A percentile compares a stretch with the other conserved stretches of the same genome.
phyloP scores from a whole-genome alignment of 208 protist genomes.

The Angomonas ambiguus region DNA sequence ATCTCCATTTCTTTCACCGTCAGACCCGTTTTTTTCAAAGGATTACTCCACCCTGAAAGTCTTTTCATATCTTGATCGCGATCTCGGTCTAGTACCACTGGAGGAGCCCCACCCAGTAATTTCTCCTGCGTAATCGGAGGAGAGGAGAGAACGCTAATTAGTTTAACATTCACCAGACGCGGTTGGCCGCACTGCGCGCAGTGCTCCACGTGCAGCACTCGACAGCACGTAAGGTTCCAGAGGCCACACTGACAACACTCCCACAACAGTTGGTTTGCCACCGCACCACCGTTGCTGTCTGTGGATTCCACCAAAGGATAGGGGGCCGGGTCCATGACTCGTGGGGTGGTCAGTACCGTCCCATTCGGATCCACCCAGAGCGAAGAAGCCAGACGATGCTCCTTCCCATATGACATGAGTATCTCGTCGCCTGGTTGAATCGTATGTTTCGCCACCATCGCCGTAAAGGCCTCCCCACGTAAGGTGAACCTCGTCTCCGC shows the following conservation, averaged over 20 bases:
- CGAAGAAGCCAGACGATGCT: conserved; percentile 56
- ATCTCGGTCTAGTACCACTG: neutral
- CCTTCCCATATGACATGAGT: conserved; percentile 88
- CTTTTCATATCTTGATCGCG: neutral
- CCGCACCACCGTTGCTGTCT: neutral
- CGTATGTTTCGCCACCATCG: conserved; percentile 64
- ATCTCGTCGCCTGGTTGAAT: conserved; percentile 83
- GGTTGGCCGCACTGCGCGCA: conserved; percentile 1
- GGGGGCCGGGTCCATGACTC: conserved; percentile 57
- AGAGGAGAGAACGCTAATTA: conserved; percentile 25
- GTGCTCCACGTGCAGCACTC: neutral
- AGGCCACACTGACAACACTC: conserved; percentile 83
- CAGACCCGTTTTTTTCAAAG: neutral
- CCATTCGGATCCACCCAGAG: conserved; percentile 66
- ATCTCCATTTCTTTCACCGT: neutral
- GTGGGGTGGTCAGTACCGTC: conserved; percentile 49
- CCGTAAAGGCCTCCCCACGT: conserved; percentile 84
- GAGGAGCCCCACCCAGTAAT: conserved; percentile 9
- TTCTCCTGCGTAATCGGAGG: conserved; percentile 15
- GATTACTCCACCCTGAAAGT: neutral
- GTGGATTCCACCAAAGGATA: conserved; percentile 30
- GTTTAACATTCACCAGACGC: neutral
- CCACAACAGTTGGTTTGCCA: conserved; percentile 55
- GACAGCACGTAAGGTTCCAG: conserved; percentile 31
- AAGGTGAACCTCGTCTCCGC: conserved; percentile 74